Base-by-base conservation (phyloP, 2,329 filamentous ascomycete species). In the Xylaria sp. region DNA sequence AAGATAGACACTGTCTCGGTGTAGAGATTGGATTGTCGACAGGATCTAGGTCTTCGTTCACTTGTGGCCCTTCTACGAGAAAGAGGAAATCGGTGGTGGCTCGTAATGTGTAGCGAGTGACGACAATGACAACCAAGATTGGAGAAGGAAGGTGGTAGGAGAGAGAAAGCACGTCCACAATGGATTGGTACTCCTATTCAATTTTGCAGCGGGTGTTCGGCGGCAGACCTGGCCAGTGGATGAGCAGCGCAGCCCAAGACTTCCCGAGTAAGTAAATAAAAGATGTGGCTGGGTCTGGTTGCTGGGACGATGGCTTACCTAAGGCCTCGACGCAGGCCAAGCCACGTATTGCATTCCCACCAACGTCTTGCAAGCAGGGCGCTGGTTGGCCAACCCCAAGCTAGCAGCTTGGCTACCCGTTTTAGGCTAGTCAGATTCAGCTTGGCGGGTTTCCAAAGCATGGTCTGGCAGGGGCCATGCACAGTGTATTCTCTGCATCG, bases 241-340 rank as follows among this genome's bases (percentile, higher is more conserved):
- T 70, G 70, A 59, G 69, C 66, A 62, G 54, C 44, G 48, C 58
- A 64, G 68, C 65, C 64, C 51, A 63, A 65, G 63, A 62, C 12
- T 37, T 37, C 52, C 60, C 64, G 72, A 74, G 74, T 76, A 76
- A 77, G 75, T 67, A 67, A 67, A 77, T 76, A 77, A 76, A 77
- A 74, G 71, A 73, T 75, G 75, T 77, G 76, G 76, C 76, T 77
- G 75, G 75, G 73, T 44, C 63, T 58, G 51, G 76, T 77, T 77
- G 76, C 75, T 69, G 58, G 65, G 72, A 74, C 48, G 70, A 77
- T 76, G 59, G 60, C 46, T 50, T 69, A 58, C 56, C 56, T 58
- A 58, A 44, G 70, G 52, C 28, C 6, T 15, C 15, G 3, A 18
- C 8, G 13, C 3, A n/a, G 28, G 65, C 69, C 69, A 66, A 69